phyloP scores from a whole-genome alignment of 768 basidiomycete genomes.

The Collybia sordida region DNA sequence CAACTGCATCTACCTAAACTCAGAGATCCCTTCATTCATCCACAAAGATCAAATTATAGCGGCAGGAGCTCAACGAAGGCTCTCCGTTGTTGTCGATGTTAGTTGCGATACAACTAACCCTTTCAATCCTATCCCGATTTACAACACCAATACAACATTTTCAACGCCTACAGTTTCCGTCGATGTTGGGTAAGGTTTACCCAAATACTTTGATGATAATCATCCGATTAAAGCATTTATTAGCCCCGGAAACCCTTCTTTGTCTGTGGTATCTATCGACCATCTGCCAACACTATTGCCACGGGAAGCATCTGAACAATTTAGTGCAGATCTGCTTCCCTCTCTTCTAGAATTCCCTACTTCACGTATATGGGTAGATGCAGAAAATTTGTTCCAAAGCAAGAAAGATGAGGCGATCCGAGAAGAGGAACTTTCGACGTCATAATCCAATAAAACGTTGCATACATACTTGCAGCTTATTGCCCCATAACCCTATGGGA shows the following conservation, averaged over 20 bases:
- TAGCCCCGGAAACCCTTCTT: constrained; percentile 61
- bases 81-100: constrained; percentile 91
- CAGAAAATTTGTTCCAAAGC: constrained; percentile 77
- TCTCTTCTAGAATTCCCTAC: constrained; percentile 80
- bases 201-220: neutral
- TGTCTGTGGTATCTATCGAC: constrained; percentile 93
- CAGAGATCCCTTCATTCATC: constrained; percentile 81
- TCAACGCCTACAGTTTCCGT: constrained; percentile 90
- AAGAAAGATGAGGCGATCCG: constrained; percentile 43
- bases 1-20: constrained; percentile 98
- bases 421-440: constrained; percentile 29
- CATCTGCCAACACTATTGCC: constrained; percentile 95
- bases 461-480: too few relatives aligned
- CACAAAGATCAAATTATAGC: constrained; percentile 66
- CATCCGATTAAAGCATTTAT: neutral
- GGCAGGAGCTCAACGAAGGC: constrained; percentile 64
- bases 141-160: constrained; percentile 92
- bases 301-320: constrained; percentile 95
- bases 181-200: constrained; percentile 63
- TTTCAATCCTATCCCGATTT: constrained; percentile 95
- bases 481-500: too few relatives aligned
- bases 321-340: constrained; percentile 83
- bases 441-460: too few relatives aligned
- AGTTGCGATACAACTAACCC: constrained; percentile 99
- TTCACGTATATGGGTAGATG: constrained; percentile 84